These are phyloP conservation scores for Oryza nivara DNA, from an alignment of 176 grass and related monocot species.

Conservation along the genomic window DNA sequence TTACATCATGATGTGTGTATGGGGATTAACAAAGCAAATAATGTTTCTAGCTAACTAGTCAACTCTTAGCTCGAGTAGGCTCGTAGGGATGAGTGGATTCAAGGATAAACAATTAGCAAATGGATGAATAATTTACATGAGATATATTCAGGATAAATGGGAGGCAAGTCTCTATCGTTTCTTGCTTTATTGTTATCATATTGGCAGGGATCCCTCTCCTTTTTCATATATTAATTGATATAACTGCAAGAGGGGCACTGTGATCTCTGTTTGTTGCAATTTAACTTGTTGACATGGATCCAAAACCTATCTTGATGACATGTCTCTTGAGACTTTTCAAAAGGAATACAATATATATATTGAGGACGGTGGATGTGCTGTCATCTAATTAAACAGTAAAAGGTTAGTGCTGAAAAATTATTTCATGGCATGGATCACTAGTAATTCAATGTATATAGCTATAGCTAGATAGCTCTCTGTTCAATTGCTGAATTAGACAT, in stretches of 20 bases:
- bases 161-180: conserved; percentile 30
- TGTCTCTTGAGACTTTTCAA: conserved; percentile 32
- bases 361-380: neutral
- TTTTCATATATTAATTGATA: conserved; percentile 15
- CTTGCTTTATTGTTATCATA: neutral
- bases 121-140: conserved; percentile 25
- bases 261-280: conserved; percentile 17
- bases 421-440: neutral
- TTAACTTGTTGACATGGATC: conserved; percentile 34
- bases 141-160: conserved; percentile 28
- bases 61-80: conserved; percentile 24
- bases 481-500: neutral
- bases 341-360: neutral
- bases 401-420: neutral
- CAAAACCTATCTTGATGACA: conserved; percentile 18
- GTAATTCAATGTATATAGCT: neutral
- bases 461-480: neutral
- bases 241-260: conserved; percentile 15
- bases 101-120: conserved; percentile 36
- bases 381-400: neutral
- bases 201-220: neutral
- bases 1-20: conserved; percentile 23
- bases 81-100: conserved; percentile 38
- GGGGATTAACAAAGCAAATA: conserved; percentile 36
- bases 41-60: conserved; percentile 29